phyloP scores from a whole-genome alignment of 2,329 filamentous ascomycete species.

The Colletotrichum kahawae region DNA sequence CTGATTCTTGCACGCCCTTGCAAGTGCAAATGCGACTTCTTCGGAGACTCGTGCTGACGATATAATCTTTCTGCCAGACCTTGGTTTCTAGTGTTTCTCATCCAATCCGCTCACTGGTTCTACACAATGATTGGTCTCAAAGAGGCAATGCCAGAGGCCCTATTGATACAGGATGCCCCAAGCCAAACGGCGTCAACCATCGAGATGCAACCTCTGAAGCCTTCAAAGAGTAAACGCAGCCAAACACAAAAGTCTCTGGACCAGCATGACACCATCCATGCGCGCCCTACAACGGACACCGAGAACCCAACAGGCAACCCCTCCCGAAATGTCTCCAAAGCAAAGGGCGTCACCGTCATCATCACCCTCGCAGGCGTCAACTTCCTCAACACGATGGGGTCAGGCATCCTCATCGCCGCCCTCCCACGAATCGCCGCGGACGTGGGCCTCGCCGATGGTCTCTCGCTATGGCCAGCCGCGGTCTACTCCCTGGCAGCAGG shows the following conservation, averaged over 20 bases:
- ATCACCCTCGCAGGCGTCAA: conserved; percentile 36
- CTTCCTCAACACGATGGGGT: conserved; percentile 41
- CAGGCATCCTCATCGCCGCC: conserved; percentile 40
- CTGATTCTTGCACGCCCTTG: not conserved
- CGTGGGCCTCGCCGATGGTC: conserved; percentile 30
- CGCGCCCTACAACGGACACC: not conserved
- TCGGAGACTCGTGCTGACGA: not conserved
- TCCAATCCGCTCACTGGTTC: not conserved
- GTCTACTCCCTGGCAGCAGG: conserved; percentile 32
- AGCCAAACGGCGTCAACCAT: not conserved
- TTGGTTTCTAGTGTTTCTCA: not conserved
- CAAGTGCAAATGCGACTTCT: not conserved
- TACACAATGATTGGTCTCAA: not conserved
- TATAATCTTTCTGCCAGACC: not conserved
- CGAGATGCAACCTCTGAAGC: not conserved
- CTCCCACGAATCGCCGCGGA: conserved; percentile 42
- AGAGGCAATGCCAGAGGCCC: not conserved
- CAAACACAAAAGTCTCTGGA: not conserved
- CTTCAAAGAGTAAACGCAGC: not conserved
- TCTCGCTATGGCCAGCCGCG: conserved; percentile 37
- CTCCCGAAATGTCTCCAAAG: conserved; percentile 26
- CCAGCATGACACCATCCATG: not conserved
- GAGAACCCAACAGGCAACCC: not conserved
- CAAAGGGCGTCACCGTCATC: conserved; percentile 32
- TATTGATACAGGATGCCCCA: not conserved